Percentiles rank a stretch among this genome's conserved stretches.
Evolutionary conservation across 2,329 filamentous ascomycete species (phyloP).

Genomic region (Ophiostoma sp.): DNA sequence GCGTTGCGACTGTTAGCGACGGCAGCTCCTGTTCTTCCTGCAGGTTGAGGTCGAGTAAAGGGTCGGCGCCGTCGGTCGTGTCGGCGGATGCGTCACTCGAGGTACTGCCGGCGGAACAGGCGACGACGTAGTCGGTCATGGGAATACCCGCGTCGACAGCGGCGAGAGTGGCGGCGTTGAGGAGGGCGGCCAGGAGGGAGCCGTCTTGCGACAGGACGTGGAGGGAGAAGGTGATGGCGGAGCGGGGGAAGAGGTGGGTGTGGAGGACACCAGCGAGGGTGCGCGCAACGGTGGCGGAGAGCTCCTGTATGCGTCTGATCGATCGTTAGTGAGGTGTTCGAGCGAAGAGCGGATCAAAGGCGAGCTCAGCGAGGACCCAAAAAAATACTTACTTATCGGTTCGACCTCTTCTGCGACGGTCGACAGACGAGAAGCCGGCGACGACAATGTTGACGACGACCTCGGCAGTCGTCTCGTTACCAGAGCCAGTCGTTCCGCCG

Average conservation of each 20-base stretch:
- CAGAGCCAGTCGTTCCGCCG: conserved; percentile 34
- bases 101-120: conserved; percentile 82
- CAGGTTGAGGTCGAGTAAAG: conserved; percentile 75
- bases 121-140: conserved; percentile 87
- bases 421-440: conserved; percentile 84
- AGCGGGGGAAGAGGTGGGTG: conserved; percentile 85
- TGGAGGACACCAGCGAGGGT: conserved; percentile 78
- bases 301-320: conserved; percentile 72
- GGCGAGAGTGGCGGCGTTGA: conserved; percentile 89
- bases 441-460: conserved; percentile 81
- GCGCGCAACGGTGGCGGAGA: conserved; percentile 74
- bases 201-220: conserved; percentile 91
- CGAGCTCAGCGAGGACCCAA: background rate
- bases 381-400: conserved; percentile 69
- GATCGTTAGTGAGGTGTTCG: background rate
- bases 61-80: conserved; percentile 68
- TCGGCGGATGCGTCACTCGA: conserved; percentile 65
- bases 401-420: conserved; percentile 73
- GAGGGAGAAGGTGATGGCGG: conserved; percentile 77
- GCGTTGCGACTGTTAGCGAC: conserved; percentile 80
- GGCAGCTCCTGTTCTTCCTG: conserved; percentile 86
- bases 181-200: conserved; percentile 80
- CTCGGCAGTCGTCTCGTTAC: conserved; percentile 55
- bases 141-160: conserved; percentile 93
- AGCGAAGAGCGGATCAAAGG: conserved; percentile 7